Evolutionary conservation across 1,284 basidiomycete genomes (phyloP).

Genomic region (Apiotrichum akiyoshidainum): DNA sequence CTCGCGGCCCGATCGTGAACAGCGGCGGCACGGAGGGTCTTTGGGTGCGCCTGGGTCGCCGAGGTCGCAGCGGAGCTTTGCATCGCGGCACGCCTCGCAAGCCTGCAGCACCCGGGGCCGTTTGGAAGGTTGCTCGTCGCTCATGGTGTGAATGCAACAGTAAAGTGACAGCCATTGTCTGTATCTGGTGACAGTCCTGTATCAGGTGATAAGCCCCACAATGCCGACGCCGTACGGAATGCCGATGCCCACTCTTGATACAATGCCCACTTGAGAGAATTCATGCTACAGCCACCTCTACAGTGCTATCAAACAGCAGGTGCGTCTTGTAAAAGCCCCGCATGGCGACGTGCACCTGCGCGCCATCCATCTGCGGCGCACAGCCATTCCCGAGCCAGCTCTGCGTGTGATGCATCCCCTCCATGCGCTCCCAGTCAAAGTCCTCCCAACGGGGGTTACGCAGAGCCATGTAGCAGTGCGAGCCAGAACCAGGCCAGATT

Average conservation of each 20-base stretch:
- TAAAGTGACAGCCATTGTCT: no score
- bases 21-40: slow-evolving; percentile 14
- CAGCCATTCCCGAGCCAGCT: slow-evolving; percentile 15
- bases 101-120: not conserved
- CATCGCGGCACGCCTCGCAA: slow-evolving; percentile 1
- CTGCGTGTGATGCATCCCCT: slow-evolving; percentile 6
- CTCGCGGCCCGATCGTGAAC: slow-evolving; percentile 15
- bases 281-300: not conserved
- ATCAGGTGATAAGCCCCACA: no score
- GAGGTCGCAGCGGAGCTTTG: slow-evolving; percentile 8
- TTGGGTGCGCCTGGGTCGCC: not conserved
- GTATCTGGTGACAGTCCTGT: no score
- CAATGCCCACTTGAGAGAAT: no score
- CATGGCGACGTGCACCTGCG: slow-evolving; percentile 4
- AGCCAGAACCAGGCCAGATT: slow-evolving; percentile 26
- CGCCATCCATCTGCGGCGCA: slow-evolving; percentile 5
- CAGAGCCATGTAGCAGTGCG: slow-evolving; percentile 26
- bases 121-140: not conserved
- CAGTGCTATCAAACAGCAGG: not conserved
- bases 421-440: slow-evolving; percentile 20
- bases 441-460: slow-evolving; percentile 41
- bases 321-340: slow-evolving; percentile 10
- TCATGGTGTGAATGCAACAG: no score
- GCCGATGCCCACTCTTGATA: no score
- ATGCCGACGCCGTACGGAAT: no score